Percentiles rank a stretch among this genome's conserved stretches.
Evolutionary conservation across 129 eudicot genomes (phyloP).

Genomic region (Centrapalus pauciflorus): DNA sequence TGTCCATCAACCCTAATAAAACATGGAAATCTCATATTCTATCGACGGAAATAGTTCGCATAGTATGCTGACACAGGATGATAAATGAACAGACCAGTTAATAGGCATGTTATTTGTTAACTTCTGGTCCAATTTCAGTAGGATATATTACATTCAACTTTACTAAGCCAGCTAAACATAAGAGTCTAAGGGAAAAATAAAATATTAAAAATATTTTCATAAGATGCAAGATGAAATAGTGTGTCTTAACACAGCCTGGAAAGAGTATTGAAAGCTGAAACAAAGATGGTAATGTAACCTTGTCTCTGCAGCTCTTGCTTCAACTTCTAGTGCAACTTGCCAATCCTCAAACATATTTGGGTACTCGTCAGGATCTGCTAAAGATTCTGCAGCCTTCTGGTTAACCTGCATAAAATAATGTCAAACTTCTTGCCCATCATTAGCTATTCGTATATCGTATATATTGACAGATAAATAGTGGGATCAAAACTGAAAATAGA

Average conservation of each 20-base stretch:
- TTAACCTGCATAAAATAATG: constrained; percentile 59
- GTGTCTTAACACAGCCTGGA: background rate
- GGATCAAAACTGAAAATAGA: background rate
- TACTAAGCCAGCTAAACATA: background rate
- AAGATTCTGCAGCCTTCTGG: constrained; percentile 95
- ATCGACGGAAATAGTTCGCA: background rate
- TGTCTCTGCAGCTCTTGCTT: constrained; percentile 68
- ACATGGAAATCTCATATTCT: background rate
- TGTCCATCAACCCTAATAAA: background rate
- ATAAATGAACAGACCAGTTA: background rate
- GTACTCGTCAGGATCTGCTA: constrained; percentile 96
- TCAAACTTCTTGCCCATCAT: constrained; percentile 10
- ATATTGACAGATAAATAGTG: background rate
- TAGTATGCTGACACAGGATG: background rate
- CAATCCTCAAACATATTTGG: constrained; percentile 96
- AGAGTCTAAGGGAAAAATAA: background rate
- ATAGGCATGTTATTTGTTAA: background rate
- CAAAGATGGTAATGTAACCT: constrained; percentile 38
- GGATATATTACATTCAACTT: background rate
- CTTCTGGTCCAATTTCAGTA: background rate
- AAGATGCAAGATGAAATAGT: background rate
- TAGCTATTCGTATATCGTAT: background rate
- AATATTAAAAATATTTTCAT: background rate
- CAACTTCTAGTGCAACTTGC: constrained; percentile 91
- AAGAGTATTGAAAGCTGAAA: background rate